These are phyloP conservation scores for Chalciporus sp. DNA, from an alignment of 1,284 basidiomycete species.

Conservation along the genomic window DNA sequence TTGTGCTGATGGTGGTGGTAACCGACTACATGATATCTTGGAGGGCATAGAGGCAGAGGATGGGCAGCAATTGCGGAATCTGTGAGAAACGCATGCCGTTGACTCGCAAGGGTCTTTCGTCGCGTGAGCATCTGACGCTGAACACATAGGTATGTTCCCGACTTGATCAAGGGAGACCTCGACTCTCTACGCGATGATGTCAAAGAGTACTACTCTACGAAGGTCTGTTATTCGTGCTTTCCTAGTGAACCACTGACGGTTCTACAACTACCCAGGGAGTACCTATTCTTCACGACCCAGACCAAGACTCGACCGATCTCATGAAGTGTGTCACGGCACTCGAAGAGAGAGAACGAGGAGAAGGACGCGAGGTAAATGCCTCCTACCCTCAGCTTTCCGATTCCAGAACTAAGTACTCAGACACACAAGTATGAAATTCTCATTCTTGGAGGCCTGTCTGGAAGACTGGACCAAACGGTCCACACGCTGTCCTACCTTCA, in stretches of 20 bases:
- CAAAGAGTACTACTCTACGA: slow-evolving; percentile 61
- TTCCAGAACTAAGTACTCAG: not conserved
- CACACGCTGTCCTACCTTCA: slow-evolving; percentile 88
- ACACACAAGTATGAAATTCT: slow-evolving; percentile 64
- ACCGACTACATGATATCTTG: slow-evolving; percentile 77
- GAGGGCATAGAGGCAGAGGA: slow-evolving; percentile 10
- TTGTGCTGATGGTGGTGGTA: slow-evolving; percentile 96
- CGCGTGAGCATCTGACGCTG: slow-evolving; percentile 1
- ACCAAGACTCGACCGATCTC: slow-evolving; percentile 90
- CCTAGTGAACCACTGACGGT: not conserved
- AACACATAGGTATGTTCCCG: slow-evolving; percentile 65
- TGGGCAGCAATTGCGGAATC: slow-evolving; percentile 27
- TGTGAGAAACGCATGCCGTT: slow-evolving; percentile 25
- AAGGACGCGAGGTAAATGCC: slow-evolving; percentile 39
- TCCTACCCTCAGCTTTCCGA: not conserved
- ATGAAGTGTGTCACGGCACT: slow-evolving; percentile 87
- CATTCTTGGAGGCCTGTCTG: slow-evolving; percentile 87
- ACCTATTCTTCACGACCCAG: slow-evolving; percentile 62
- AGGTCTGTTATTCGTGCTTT: slow-evolving; percentile 43
- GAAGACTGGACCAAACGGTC: slow-evolving; percentile 92
- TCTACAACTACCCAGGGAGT: slow-evolving; percentile 56
- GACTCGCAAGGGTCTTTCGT: not conserved
- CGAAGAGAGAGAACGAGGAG: slow-evolving; percentile 49
- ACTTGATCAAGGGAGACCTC: slow-evolving; percentile 92
- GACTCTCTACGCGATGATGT: slow-evolving; percentile 87